phyloP scores from a whole-genome alignment of 768 basidiomycete genomes.

The Boletus rex-veris region DNA sequence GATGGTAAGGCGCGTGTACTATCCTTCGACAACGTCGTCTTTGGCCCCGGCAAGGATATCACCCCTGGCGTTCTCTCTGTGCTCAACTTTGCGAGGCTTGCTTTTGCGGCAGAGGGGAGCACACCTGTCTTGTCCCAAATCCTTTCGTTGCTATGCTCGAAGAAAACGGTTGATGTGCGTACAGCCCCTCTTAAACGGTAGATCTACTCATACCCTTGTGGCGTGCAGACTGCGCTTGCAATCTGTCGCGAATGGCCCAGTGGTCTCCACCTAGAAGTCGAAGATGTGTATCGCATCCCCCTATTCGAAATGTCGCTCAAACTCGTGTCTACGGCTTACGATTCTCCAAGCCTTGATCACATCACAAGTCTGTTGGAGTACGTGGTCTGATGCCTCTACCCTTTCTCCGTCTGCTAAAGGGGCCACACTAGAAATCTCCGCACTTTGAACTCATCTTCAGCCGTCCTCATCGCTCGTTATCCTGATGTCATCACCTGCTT shows the following conservation, averaged over 20 bases:
- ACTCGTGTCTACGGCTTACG: conserved; percentile 34
- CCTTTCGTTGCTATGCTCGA: conserved; percentile 11
- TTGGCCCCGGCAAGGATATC: conserved; percentile 26
- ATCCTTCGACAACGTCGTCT: conserved; percentile 42
- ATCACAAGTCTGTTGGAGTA: conserved; percentile 29
- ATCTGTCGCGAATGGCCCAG: conserved; percentile 50
- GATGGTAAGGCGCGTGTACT: conserved; percentile 35
- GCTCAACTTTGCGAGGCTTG: conserved; percentile 53
- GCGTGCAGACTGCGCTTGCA: conserved; percentile 46
- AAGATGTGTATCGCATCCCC: conserved; percentile 45
- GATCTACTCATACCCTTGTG: not conserved
- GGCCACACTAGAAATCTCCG: conserved; percentile 23
- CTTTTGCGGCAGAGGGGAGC: conserved; percentile 28
- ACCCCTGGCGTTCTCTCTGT: conserved; percentile 56
- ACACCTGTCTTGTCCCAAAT: conserved; percentile 8
- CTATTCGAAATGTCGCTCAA: conserved; percentile 43
- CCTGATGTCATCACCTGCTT: conserved; percentile 57
- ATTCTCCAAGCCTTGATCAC: conserved; percentile 30
- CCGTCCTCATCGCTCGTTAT: conserved; percentile 51
- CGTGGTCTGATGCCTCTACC: not conserved
- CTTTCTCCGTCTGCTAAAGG: not conserved
- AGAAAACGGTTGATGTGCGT: conserved; percentile 20
- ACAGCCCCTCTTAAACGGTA: not conserved
- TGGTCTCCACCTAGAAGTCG: conserved; percentile 46
- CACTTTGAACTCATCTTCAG: conserved; percentile 21